Evolutionary conservation across 2,329 filamentous ascomycete species (phyloP), one percentile per base, ranked within the genome.

Genomic region (Aureobasidium sp.): DNA sequence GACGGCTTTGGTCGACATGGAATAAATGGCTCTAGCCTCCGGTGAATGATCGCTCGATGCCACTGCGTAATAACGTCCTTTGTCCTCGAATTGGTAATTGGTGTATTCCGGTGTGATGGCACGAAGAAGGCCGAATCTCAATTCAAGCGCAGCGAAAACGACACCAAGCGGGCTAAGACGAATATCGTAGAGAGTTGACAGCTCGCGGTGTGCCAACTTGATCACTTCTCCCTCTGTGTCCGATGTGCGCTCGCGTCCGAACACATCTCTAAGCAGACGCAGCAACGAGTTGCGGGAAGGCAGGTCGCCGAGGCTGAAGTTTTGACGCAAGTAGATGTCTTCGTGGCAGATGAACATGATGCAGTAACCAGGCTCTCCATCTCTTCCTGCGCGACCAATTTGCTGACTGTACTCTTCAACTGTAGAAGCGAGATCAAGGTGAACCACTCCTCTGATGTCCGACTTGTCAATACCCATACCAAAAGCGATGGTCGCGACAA

Each of bases 381-480:
- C 81, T 55, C 81, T 72, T 1, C 82, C 82, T 2, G 82, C 81
- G 56, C 82, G 78, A 2, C 82, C 82, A 51, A 84, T 78, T 64
- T 84, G 81, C 61, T 84, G 82, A 51, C 80, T 82, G 67, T 84
- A 84, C 32, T 82, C 81, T 65, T 84, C 82, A 1, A 84, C 70
- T 8, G 79, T 82, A 60, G 73, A 76, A 0, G 82, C 74, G 2
- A 83, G 70, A 56, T 81, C 79, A 66, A 77, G 82, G 64, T 84
- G 82, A 10, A 84, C 67, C 37, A 84, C 76, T 62, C 82, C 83
- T 7, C 82, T 76, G 44, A 84, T 83, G 53, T 81, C 75, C 37
- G 75, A 64, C 64, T 84, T 84, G 67, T 84, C 82, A 20, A 84
- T 83, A 0, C 82, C 82, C 82, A 84, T 84, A 0, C 82, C 82